A percentile compares a stretch with the other conserved stretches of the same genome.
Evolutionary conservation across 768 basidiomycete genomes (phyloP).

Genomic region (Boletus tomentosulus): DNA sequence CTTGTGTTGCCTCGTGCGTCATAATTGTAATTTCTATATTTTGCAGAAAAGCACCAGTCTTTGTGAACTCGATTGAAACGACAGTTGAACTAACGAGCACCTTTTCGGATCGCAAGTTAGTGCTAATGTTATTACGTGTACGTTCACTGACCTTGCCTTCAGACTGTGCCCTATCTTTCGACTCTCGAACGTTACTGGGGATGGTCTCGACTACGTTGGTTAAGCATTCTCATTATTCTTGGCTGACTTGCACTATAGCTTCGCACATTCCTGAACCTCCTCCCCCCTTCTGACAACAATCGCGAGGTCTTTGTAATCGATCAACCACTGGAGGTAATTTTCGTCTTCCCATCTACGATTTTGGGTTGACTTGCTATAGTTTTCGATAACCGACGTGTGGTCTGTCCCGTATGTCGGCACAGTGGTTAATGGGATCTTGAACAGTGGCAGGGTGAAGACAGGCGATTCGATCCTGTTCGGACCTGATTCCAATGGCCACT

Average conservation of each 20-base stretch:
- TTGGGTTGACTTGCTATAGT: slow-evolving; percentile 41
- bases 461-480: slow-evolving; percentile 84
- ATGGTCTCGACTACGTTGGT: slow-evolving; percentile 74
- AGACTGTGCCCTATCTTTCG: slow-evolving; percentile 91
- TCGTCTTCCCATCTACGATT: not conserved
- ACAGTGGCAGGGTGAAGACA: slow-evolving; percentile 67
- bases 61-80: slow-evolving; percentile 76
- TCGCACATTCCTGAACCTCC: slow-evolving; percentile 84
- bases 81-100: slow-evolving; percentile 74
- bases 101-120: slow-evolving; percentile 71
- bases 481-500: slow-evolving; percentile 91
- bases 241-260: slow-evolving; percentile 42
- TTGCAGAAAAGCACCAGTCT: slow-evolving; percentile 72
- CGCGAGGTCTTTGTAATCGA: slow-evolving; percentile 75
- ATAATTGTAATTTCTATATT: not conserved
- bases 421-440: slow-evolving; percentile 80
- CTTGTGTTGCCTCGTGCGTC: not conserved
- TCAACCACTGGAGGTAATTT: slow-evolving; percentile 69
- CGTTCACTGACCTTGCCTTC: slow-evolving; percentile 5
- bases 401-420: slow-evolving; percentile 84
- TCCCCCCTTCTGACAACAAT: slow-evolving; percentile 85
- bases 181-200: slow-evolving; percentile 93
- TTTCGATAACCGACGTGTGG: slow-evolving; percentile 83
- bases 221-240: not conserved
- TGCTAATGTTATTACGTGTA: not conserved